Evolutionary conservation across 306 rosid genomes (phyloP).

Genomic region (Rosa multiflora): DNA sequence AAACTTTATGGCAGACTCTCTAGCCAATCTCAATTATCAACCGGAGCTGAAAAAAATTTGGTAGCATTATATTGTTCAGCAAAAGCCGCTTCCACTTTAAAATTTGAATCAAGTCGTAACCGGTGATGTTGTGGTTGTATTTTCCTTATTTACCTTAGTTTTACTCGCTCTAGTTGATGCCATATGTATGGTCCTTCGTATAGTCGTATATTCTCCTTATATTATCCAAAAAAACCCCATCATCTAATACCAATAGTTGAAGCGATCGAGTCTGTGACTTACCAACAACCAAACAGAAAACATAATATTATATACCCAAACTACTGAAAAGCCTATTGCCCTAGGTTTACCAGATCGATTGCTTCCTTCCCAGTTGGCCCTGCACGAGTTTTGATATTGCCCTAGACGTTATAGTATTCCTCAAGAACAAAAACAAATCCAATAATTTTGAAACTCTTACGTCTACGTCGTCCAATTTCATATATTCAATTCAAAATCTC

Average conservation of each 20-base stretch:
- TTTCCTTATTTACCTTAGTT: background rate
- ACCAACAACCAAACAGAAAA: constrained; percentile 1
- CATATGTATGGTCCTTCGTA: background rate
- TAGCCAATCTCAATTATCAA: background rate
- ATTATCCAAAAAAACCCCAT: background rate
- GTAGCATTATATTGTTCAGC: background rate
- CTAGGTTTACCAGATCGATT: background rate
- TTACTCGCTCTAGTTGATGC: background rate
- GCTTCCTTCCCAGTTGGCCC: background rate
- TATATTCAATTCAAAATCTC: background rate
- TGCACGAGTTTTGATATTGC: background rate
- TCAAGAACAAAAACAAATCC: background rate
- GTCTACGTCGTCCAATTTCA: constrained; percentile 2
- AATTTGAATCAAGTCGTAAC: background rate
- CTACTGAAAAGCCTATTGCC: background rate
- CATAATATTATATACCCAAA: too few species aligned
- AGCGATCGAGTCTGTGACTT: background rate
- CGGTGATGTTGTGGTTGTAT: background rate
- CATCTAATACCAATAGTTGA: background rate
- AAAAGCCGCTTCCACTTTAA: background rate
- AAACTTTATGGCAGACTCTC: background rate
- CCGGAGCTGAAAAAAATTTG: background rate
- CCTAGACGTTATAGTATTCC: background rate
- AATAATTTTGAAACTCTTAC: background rate
- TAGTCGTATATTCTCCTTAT: background rate